Evolutionary conservation across 345 rosid genomes (phyloP), one percentile per base, ranked within the genome.

Genomic region (Salix viminalis): DNA sequence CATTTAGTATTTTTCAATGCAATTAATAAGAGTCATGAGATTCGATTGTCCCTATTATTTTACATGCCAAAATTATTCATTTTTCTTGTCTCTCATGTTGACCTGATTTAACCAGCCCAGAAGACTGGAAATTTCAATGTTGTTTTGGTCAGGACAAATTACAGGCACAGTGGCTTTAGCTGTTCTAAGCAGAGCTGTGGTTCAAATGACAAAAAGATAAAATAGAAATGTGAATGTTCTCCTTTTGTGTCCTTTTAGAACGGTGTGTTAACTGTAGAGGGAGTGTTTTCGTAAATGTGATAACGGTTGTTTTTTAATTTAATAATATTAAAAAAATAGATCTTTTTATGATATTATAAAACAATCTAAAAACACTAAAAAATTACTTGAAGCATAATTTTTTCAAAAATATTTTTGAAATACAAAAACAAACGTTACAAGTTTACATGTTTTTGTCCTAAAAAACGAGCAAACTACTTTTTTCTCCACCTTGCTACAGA

Each of bases 101-200:
- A 58, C 64, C 28, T 58, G 28, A 58, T 58, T 9, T 58, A 58
- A 58, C 64, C 64, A 58, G 0, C 64, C 64, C 64, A n/a, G 15
- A 58, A 58, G 28, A 23, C 28, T 56, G 62, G 62, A 56, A 56
- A 8, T 56, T 3, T 23, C 28, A 3, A 23, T 56, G 14, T 3
- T n/a, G 62, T 56, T 21, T 11, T 34, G 15, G 28, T 48, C 2
- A 9, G 36, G 73, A 69, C 69, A 60, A 76, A 69, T 26, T 10
- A 58, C 44, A 62, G 30, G 58, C 39, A 56, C 11, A 74, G n/a
- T 50, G 64, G 42, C 36, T 71, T 61, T 32, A 70, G 75, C 70
- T 70, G 50, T 62, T 44, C 16, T 32, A 42, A 60, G 9, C 18
- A 64, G n/a, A 46, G 65, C 50, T 61, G 34, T 64, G 70, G 71